Evolutionary conservation across 1,284 basidiomycete species (phyloP), one percentile per base, ranked within the genome.

Genomic region (Violaceomyces palustris): DNA sequence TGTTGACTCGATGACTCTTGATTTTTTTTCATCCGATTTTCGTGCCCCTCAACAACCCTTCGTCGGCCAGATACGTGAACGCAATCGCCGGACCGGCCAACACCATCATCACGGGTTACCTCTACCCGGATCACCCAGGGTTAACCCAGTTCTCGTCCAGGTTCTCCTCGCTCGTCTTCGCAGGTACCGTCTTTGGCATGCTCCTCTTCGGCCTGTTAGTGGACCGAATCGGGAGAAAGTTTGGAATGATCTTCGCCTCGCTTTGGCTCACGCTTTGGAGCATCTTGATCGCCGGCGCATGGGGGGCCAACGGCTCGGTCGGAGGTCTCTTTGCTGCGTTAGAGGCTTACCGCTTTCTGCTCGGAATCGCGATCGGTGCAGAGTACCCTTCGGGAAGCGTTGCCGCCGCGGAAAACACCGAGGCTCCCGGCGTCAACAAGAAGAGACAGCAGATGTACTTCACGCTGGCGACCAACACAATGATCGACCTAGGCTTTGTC

Each of bases 381-480:
- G 88, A 92, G 72, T 93, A 94, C 60, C 90, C 89, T 6, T 86
- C 85, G 50, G 91, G 90, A 6, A 86, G 84, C 3, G 89, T 94
- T n/a, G 88, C 89, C 18, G 85, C 86, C 3, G 86, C 87, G 1
- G 91, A 94, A 71, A 86, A 88, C 68, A 88, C 88, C 0, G 91
- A 93, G 73, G 38, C 38, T 21, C 77, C 80, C 17, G 82, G 80
- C 3, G 83, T 93, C 64, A 79, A 75, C 58, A 88, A 86, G 75
- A 82, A 81, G 41, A 80, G 84, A 3, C 90, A 90, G 68, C 86
- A 93, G 71, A 77, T 84, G 41, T 88, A 88, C 80, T 87, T 93
- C 64, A 83, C 86, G 51, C 48, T 58, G 52, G 80, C 74, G 36
- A 44, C 49, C 39, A 61, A 50, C 57, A 45, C 50, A 9, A 90